Evolutionary conservation across 139 green algal species (phyloP).

Genomic region (Mychonastes homosphaera): DNA sequence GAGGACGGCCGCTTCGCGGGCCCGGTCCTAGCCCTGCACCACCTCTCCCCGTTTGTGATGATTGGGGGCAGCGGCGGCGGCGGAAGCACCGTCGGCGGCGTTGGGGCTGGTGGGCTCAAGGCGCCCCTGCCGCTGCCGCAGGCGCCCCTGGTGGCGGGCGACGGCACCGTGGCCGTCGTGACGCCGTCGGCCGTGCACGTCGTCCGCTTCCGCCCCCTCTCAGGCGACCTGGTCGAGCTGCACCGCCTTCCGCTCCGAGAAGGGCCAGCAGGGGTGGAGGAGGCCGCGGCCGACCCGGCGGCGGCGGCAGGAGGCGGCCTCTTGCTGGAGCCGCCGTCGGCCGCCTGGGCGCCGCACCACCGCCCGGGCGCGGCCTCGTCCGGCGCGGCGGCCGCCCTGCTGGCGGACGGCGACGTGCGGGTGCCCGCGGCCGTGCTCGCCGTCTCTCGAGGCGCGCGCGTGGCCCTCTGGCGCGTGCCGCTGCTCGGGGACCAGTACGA

Average conservation of each 20-base stretch:
- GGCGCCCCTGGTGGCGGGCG: conserved; percentile 23
- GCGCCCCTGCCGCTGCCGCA: conserved; percentile 7
- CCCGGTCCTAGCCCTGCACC: conserved; percentile 15
- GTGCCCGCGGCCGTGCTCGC: conserved; percentile 26
- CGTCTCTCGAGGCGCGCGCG: conserved; percentile 25
- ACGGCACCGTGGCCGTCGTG: conserved; percentile 29
- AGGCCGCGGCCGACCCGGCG: not conserved
- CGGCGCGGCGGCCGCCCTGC: not conserved
- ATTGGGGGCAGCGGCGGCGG: not conserved
- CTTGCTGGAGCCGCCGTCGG: conserved; percentile 8
- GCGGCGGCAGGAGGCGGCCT: conserved; percentile 1
- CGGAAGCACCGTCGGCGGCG: not conserved
- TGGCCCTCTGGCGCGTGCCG: conserved; percentile 35
- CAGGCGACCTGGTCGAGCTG: conserved; percentile 28
- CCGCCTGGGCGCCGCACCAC: conserved; percentile 28
- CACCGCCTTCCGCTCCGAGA: conserved; percentile 21
- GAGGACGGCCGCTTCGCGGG: conserved; percentile 17
- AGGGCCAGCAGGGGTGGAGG: not conserved
- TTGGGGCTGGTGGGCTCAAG: not conserved
- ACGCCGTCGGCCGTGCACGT: conserved; percentile 24
- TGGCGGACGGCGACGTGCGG: not conserved
- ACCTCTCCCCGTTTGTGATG: conserved; percentile 31
- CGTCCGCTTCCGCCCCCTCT: conserved; percentile 22
- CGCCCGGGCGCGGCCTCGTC: conserved; percentile 3
- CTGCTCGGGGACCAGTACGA: conserved; percentile 34